Evolutionary conservation across 208 protist species (phyloP), one percentile per base, ranked within the genome.

Genomic region (Crithidia brevicula): DNA sequence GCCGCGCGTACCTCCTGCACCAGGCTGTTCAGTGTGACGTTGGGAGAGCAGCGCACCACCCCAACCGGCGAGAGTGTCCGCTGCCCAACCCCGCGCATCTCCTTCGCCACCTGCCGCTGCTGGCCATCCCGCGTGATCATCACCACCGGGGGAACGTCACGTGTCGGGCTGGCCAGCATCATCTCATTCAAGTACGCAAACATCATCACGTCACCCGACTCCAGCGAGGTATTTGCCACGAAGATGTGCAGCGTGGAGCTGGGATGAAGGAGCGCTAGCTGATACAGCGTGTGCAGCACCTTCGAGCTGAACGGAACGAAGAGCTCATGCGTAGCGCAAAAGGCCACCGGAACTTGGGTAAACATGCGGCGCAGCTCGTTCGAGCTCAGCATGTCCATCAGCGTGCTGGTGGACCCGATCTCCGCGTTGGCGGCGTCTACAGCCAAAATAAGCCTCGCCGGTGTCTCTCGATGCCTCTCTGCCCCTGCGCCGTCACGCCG

Each of bases 351-450:
- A 13, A 86, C 72, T 27, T 56, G 38, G 4, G 53, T 40, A 42
- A 94, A 79, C 33, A 83, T 65, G 10, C 73, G 28, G 50, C 51
- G 54, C 42, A 80, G 60, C 42, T 86, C 79, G 11, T 46, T 36
- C 28, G 68, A 78, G 31, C 40, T 57, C 27, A 91, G 56, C 20
- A 96, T 45, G 7, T 79, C 63, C 16, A 91, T 47, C 36, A 93
- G 36, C 25, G 67, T 43, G 10, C 60, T 67, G 5, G 73, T 61
- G 9, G 28, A 36, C 25, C 59, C 58, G 2, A 96, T 54, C 59
- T 93, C 87, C 25, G 93, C 34, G 62, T 96, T 96, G 4, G 90
- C 90, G 7, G 86, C 79, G 58, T 96, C 90, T 18, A 91, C 54
- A 27, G 87, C 56, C 2, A 96, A 33, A 15, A 96, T 74, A 3